Base-by-base conservation (phyloP, 345 rosid genomes). In the Murraya paniculata region DNA sequence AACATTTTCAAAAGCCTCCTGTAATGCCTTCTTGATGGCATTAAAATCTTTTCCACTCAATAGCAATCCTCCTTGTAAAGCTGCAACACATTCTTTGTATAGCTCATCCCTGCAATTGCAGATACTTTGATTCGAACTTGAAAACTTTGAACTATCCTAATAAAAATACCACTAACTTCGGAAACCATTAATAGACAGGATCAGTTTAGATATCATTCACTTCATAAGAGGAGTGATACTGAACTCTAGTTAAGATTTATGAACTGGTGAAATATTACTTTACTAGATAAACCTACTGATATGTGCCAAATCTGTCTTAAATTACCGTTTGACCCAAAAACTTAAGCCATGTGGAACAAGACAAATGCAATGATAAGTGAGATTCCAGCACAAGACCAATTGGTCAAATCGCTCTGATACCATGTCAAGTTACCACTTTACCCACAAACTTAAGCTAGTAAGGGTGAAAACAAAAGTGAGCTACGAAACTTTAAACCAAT, bases 41-140 rank as follows among this genome's bases (percentile, higher is more conserved):
- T 56, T 55, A 74, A 81, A 75, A 81, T 92, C 93, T 66, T 89
- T 91, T 72, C 85, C 93, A 35, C 72, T 88, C 82, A 93, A 84
- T 18, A 93, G 82, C 79, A 83, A 81, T 66, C 99, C 98, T 64
- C 83, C 94, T 86, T 91, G 92, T 80, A 95, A 86, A 62, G 90
- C 92, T 66, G 79, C 82, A 66, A 86, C 88, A 76, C 96, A 95
- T 79, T 92, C 97, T 80, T 90, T 93, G 86, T 89, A 92, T 78
- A 95, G 81, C 83, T 92, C 99, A 79, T 93, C 98, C 91, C 98
- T 95, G 78, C 74, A 33, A 78, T 5, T 45, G 50, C 18, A 45
- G 50, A 45, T 45, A 45, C 22, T 53, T 53, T 5, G 59, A 50
- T 72, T 72, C 75, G 50, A 28, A 56, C 8, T 56, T 7, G 14